Conservation (phyloP, 345 rosid species). For the Psidium guajava region DNA sequence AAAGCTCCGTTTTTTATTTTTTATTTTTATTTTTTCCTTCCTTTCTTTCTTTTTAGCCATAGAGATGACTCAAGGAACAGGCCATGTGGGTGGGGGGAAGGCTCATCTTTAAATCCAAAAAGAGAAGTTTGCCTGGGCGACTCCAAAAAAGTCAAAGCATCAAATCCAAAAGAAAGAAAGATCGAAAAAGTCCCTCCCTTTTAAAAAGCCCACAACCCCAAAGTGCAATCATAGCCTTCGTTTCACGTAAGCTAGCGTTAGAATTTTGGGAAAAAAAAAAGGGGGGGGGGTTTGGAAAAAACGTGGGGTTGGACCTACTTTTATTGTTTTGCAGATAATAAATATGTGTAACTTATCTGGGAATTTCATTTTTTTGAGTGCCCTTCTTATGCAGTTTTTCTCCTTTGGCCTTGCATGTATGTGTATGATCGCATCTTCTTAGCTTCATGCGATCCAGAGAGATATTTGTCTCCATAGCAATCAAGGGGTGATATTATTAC, state of each 20-base stretch:
- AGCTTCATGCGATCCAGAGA: neutral
- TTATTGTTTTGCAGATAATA: neutral
- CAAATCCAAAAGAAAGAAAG: constrained; percentile 1
- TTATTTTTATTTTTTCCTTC: neutral
- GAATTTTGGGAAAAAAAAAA: neutral
- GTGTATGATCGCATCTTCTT: neutral
- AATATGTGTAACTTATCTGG: neutral
- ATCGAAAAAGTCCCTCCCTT: neutral
- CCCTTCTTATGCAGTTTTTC: neutral
- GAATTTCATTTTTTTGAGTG: neutral
- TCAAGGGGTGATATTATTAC: neutral
- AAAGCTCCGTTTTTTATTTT: neutral
- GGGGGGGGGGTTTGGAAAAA: neutral
- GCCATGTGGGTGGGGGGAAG: constrained; percentile 18
- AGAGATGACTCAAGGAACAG: constrained; percentile 8
- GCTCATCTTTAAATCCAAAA: constrained; percentile 13
- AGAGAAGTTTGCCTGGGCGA: constrained; percentile 3
- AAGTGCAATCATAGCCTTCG: constrained; percentile 1
- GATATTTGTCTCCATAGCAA: neutral
- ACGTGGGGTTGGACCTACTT: neutral
- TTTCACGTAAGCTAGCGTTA: neutral
- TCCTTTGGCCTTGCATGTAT: neutral
- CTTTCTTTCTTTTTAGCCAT: neutral
- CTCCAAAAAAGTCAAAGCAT: constrained; percentile 3
- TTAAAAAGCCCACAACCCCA: neutral